phyloP scores from a whole-genome alignment of 1,284 basidiomycete species.

The Ceratobasidium sp. region DNA sequence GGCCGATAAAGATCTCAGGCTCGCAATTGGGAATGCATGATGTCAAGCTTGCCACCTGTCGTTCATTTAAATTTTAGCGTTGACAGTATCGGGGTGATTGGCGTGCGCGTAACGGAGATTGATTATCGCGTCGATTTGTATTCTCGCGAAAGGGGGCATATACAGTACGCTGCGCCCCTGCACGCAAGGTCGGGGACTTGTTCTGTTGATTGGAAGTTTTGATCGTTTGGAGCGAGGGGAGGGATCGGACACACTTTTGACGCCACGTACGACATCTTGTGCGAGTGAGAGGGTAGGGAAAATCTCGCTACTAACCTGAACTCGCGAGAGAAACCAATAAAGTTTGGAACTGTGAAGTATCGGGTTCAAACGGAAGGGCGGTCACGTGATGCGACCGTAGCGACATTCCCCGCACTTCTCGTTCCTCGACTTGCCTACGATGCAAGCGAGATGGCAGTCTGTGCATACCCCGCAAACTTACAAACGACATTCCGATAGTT shows the following conservation, averaged over 20 bases:
- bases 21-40: constrained; percentile 10
- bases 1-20: constrained; percentile 2
- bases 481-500: background rate
- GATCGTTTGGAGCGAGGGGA: constrained; percentile 14
- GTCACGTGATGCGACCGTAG: background rate
- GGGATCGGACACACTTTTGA: background rate
- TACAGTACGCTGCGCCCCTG: background rate
- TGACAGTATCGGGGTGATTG: constrained; percentile 13
- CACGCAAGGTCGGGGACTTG: background rate
- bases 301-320: background rate
- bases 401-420: background rate
- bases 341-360: background rate
- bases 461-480: constrained; percentile 7
- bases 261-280: background rate
- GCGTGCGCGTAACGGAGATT: constrained; percentile 12
- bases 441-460: background rate
- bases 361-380: background rate
- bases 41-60: constrained; percentile 10
- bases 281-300: background rate
- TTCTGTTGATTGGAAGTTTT: background rate
- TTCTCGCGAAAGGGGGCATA: background rate
- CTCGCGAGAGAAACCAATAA: background rate
- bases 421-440: background rate
- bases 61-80: background rate
- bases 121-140: constrained; percentile 3